phyloP scores from a whole-genome alignment of 1,139 yeast genomes.

The Insectozyma bohioensis region DNA sequence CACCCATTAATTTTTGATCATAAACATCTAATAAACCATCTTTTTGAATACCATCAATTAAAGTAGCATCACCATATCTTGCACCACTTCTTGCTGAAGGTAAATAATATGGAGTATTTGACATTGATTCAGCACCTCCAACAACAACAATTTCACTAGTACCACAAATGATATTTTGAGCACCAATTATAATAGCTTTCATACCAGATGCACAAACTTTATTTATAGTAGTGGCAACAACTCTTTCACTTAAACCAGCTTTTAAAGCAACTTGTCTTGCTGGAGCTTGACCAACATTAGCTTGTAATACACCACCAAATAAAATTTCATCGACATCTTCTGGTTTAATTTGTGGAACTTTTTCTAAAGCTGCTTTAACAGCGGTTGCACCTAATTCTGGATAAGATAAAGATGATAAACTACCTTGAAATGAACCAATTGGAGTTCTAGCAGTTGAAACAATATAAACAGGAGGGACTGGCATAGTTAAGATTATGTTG shows the following conservation, averaged over 20 bases:
- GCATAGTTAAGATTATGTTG: slow-evolving; percentile 13
- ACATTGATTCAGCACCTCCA: slow-evolving; percentile 98
- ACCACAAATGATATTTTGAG: slow-evolving; percentile 87
- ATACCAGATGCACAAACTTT: slow-evolving; percentile 97
- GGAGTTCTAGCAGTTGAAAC: slow-evolving; percentile 94
- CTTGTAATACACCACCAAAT: slow-evolving; percentile 91
- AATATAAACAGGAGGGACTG: slow-evolving; percentile 62
- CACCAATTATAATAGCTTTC: slow-evolving; percentile 87
- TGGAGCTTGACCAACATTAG: slow-evolving; percentile 95
- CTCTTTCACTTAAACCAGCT: slow-evolving; percentile 77
- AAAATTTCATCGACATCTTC: slow-evolving; percentile 82
- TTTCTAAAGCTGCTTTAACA: slow-evolving; percentile 81
- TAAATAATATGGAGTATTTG: slow-evolving; percentile 90
- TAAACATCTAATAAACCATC: slow-evolving; percentile 94
- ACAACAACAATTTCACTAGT: slow-evolving; percentile 90
- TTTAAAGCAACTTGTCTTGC: slow-evolving; percentile 96
- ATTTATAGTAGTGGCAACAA: slow-evolving; percentile 87
- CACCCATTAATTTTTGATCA: slow-evolving; percentile 87
- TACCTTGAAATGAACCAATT: slow-evolving; percentile 89
- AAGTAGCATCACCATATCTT: slow-evolving; percentile 76
- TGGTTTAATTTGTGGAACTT: slow-evolving; percentile 80
- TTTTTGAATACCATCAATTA: slow-evolving; percentile 85
- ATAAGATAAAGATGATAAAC: slow-evolving; percentile 68
- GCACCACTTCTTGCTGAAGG: slow-evolving; percentile 86
- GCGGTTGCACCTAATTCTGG: slow-evolving; percentile 91